Evolutionary conservation across 352 stramenopile species (phyloP).

Genomic region (Aphanomyces cochlioides): DNA sequence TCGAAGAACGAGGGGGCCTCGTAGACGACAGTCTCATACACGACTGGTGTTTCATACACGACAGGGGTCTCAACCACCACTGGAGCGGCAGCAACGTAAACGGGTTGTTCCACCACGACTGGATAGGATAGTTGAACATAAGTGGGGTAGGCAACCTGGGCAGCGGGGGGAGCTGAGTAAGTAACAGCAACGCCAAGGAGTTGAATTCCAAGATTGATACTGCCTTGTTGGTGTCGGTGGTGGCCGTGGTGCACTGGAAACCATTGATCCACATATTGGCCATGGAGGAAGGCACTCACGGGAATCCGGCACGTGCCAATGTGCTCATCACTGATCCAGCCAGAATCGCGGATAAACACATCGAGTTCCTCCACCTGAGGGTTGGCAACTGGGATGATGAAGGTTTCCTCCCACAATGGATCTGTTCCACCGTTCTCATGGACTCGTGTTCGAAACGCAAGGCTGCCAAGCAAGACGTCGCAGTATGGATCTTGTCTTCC

Average conservation of each 20-base stretch:
- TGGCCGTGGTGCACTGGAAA: slow-evolving; percentile 63
- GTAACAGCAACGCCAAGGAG: not conserved
- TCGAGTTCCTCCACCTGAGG: slow-evolving; percentile 34
- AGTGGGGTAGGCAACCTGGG: slow-evolving; percentile 6
- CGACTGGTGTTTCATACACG: not conserved
- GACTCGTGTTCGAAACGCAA: not conserved
- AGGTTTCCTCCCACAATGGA: not conserved
- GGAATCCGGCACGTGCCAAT: slow-evolving; percentile 75
- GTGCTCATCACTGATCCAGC: slow-evolving; percentile 61
- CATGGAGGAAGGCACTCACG: slow-evolving; percentile 65
- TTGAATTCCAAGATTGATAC: not conserved
- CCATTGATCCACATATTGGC: slow-evolving; percentile 70
- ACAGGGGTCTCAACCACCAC: slow-evolving; percentile 14
- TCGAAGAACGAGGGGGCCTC: too few relatives aligned
- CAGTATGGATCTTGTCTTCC: not conserved
- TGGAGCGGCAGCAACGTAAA: slow-evolving; percentile 23
- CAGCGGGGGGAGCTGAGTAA: not conserved
- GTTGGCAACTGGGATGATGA: not conserved
- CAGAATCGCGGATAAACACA: slow-evolving; percentile 81
- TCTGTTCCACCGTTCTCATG: not conserved
- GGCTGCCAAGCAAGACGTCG: not conserved
- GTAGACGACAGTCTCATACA: not conserved
- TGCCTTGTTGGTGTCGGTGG: slow-evolving; percentile 34
- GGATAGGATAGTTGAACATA: slow-evolving; percentile 18
- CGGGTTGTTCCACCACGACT: slow-evolving; percentile 8